Evolutionary conservation across 2,329 filamentous ascomycete species (phyloP).

Genomic region (Cordyceps farinosa): DNA sequence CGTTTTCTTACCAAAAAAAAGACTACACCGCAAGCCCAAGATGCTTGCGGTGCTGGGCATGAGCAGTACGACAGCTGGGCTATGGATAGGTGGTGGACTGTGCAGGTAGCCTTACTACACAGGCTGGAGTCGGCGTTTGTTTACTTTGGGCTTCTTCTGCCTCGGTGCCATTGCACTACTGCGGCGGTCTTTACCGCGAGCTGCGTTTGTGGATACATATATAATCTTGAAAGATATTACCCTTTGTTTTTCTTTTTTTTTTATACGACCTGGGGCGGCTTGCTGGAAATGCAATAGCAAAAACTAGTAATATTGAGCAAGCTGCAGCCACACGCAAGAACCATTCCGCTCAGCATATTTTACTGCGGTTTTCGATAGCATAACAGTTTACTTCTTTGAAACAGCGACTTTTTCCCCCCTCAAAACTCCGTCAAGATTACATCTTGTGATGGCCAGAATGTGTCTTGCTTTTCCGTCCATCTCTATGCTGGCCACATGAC

Average conservation of each 20-base stretch:
- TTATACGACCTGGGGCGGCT: background rate
- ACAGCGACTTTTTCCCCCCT: background rate
- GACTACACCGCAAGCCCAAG: background rate
- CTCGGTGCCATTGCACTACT: background rate
- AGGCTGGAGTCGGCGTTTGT: conserved; percentile 14
- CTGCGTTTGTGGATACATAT: background rate
- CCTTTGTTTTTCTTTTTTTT: background rate
- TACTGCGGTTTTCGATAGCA: conserved; percentile 15
- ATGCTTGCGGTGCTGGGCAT: background rate
- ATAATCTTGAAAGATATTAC: conserved; percentile 1
- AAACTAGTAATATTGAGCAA: background rate
- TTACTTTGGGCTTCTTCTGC: background rate
- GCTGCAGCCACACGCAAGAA: conserved; percentile 1
- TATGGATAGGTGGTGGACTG: background rate
- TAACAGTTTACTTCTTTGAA: conserved; percentile 6
- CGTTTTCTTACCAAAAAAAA: background rate
- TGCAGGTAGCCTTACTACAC: background rate
- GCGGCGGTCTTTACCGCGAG: background rate
- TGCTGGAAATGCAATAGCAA: background rate
- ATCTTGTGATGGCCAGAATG: background rate
- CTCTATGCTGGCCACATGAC: conserved; percentile 43
- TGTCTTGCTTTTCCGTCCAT: background rate
- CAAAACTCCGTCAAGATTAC: background rate
- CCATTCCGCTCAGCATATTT: conserved; percentile 16
- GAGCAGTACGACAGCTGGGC: background rate